Evolutionary conservation across 345 rosid species (phyloP).

Genomic region (Gossypium anomalum): DNA sequence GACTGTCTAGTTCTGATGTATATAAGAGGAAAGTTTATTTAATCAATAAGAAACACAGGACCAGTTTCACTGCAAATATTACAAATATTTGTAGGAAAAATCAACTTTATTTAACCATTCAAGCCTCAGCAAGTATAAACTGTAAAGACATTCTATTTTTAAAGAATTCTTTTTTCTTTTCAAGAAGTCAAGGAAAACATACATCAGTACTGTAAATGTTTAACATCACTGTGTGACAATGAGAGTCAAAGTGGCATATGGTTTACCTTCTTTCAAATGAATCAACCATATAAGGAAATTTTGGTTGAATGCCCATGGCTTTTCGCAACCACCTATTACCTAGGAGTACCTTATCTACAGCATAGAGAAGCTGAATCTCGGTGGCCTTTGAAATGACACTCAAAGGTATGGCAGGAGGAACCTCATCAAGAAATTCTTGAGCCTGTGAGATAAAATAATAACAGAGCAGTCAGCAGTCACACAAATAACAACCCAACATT

Average conservation of each 20-base stretch:
- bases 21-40: background rate
- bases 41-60: background rate
- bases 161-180: background rate
- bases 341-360: constrained; percentile 71
- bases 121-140: background rate
- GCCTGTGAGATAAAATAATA: constrained; percentile 39
- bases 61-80: background rate
- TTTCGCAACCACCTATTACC: constrained; percentile 95
- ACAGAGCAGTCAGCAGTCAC: background rate
- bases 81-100: background rate
- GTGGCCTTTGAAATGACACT: constrained; percentile 93
- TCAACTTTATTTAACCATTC: background rate
- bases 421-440: constrained; percentile 89
- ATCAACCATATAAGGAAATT: constrained; percentile 85
- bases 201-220: background rate
- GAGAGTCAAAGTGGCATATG: background rate
- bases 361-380: constrained; percentile 77
- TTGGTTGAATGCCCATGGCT: constrained; percentile 91
- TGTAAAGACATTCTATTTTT: background rate
- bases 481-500: background rate
- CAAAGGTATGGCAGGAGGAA: constrained; percentile 73
- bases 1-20: background rate
- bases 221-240: background rate
- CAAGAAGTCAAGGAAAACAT: constrained; percentile 4
- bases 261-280: constrained; percentile 85